Conservation (phyloP, 257 asterid genomes). For the Solanum paucissectum region DNA sequence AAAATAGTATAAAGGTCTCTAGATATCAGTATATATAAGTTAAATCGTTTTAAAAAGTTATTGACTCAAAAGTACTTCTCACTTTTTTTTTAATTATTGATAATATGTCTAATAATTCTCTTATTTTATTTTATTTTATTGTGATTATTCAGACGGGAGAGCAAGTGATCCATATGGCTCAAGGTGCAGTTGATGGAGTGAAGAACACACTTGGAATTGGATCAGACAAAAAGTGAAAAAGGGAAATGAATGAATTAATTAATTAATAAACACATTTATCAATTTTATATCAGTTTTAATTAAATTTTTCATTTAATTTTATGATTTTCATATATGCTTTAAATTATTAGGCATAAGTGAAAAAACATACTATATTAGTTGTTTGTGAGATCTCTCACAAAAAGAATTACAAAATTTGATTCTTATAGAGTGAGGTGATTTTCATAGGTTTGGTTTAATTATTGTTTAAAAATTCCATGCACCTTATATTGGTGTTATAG, state of each 20-base stretch:
- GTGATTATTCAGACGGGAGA: slow-evolving; percentile 37
- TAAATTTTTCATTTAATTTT: neutral
- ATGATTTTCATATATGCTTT: neutral
- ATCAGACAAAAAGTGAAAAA: slow-evolving; percentile 39
- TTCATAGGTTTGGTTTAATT: neutral
- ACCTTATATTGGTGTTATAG: neutral
- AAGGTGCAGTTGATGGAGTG: slow-evolving; percentile 60
- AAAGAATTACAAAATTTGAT: neutral
- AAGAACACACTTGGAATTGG: slow-evolving; percentile 63
- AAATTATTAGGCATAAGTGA: neutral
- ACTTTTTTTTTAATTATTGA: neutral
- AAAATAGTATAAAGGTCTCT: neutral
- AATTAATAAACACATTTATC: neutral
- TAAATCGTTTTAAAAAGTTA: neutral
- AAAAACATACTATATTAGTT: neutral
- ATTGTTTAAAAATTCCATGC: neutral
- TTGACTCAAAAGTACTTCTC: neutral
- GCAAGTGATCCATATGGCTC: slow-evolving; percentile 37
- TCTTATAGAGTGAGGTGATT: neutral
- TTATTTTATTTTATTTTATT: neutral
- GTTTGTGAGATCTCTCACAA: neutral
- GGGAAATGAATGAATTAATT: neutral
- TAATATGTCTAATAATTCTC: neutral
- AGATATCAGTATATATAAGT: neutral
- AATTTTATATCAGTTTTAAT: neutral